Percentiles rank a stretch among this genome's conserved stretches.
Evolutionary conservation across 768 basidiomycete genomes (phyloP).

Genomic region (Mycena filopes): DNA sequence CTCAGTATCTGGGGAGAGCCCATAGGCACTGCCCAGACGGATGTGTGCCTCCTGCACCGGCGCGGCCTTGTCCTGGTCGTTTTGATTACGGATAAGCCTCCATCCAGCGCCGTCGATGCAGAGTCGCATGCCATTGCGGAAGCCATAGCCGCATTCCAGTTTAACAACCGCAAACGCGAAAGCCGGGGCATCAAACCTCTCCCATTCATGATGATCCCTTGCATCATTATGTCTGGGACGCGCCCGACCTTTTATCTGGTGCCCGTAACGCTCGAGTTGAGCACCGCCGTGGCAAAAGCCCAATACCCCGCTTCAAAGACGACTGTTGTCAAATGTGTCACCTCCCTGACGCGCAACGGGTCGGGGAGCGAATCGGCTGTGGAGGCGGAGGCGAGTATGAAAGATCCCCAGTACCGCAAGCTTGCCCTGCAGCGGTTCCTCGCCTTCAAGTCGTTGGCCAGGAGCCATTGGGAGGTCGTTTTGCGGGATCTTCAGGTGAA

Average conservation of each 20-base stretch:
- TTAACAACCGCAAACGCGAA: conserved; percentile 41
- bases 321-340: conserved; percentile 41
- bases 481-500: conserved; percentile 30
- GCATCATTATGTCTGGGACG: conserved; percentile 48
- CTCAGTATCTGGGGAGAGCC: conserved; percentile 43
- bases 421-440: conserved; percentile 41
- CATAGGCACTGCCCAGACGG: conserved; percentile 34
- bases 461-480: conserved; percentile 38
- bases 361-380: conserved; percentile 38
- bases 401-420: conserved; percentile 38
- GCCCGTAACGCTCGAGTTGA: conserved; percentile 44
- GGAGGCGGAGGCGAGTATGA: no score
- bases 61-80: conserved; percentile 36
- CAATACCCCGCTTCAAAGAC: conserved; percentile 38
- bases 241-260: conserved; percentile 49
- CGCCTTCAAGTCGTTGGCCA: conserved; percentile 44
- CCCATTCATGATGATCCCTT: conserved; percentile 44
- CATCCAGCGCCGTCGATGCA: conserved; percentile 31
- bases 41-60: conserved; percentile 42
- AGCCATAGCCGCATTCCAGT: conserved; percentile 46
- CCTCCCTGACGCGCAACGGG: conserved; percentile 20
- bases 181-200: conserved; percentile 32
- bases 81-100: conserved; percentile 37
- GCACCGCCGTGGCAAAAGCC: conserved; percentile 38
- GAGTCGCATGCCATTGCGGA: conserved; percentile 42